phyloP scores from a whole-genome alignment of 139 green algal species.

The Microglena sp. region DNA sequence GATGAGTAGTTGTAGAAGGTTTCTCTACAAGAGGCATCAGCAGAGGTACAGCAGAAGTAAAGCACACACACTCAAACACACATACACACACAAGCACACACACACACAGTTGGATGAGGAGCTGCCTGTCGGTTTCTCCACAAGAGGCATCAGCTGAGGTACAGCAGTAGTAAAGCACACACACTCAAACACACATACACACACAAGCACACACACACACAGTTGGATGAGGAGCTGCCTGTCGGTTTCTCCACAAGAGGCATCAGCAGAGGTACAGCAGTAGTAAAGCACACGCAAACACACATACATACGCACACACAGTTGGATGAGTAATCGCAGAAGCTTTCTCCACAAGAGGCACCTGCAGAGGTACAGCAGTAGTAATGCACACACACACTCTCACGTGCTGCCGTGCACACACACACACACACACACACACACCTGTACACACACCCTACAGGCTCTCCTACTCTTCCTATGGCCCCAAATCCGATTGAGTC shows the following conservation, averaged over 20 bases:
- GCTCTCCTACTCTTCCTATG: conserved; percentile 62
- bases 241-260: neutral
- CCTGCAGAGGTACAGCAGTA: too few species aligned
- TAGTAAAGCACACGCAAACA: neutral
- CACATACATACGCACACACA: neutral
- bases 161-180: neutral
- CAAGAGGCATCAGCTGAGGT: conserved; percentile 8
- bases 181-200: neutral
- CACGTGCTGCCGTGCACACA: neutral
- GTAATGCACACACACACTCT: too few species aligned
- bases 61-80: conserved; percentile 1
- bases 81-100: conserved; percentile 1
- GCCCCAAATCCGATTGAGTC: too few species aligned
- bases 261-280: too few species aligned
- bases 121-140: neutral
- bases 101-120: too few species aligned
- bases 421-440: neutral
- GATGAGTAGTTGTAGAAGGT: too few species aligned
- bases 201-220: neutral
- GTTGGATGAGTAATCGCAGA: too few species aligned
- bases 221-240: neutral
- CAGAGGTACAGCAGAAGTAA: conserved; percentile 3
- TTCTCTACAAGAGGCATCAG: neutral
- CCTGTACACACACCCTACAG: too few species aligned
- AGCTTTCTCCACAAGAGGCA: too few species aligned